A percentile compares a stretch with the other conserved stretches of the same genome.
Evolutionary conservation across 1,284 basidiomycete genomes (phyloP).

Genomic region (Taiwanofungus camphoratus): DNA sequence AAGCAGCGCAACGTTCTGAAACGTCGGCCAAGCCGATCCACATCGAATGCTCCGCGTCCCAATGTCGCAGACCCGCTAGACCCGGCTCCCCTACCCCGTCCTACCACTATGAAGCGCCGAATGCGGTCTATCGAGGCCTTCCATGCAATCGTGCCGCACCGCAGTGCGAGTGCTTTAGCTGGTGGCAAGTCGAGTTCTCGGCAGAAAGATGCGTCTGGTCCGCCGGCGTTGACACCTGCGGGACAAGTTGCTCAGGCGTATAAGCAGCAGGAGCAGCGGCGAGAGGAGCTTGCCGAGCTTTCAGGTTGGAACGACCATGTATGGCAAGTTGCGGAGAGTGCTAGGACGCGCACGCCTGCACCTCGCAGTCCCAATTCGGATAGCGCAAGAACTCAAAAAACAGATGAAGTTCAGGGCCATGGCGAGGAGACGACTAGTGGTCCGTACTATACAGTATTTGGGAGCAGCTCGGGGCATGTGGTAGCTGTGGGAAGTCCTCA

Average conservation of each 20-base stretch:
- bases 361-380: not conserved
- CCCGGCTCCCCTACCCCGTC: conserved; percentile 4
- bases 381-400: not conserved
- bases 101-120: conserved; percentile 4
- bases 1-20: conserved; percentile 42
- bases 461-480: conserved; percentile 37
- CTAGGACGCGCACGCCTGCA: not conserved
- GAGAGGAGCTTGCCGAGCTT: conserved; percentile 25
- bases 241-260: conserved; percentile 53
- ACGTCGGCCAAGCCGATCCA: conserved; percentile 26
- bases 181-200: conserved; percentile 6
- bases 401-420: conserved; percentile 2
- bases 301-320: conserved; percentile 19
- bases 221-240: conserved; percentile 46
- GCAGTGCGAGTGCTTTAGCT: not conserved
- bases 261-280: conserved; percentile 42
- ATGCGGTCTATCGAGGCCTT: conserved; percentile 6
- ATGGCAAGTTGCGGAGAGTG: not conserved
- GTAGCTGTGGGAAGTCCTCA: conserved; percentile 39
- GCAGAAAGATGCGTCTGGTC: conserved; percentile 5
- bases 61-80: conserved; percentile 5
- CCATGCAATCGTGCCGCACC: not conserved
- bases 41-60: not conserved
- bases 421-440: conserved; percentile 20
- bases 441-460: conserved; percentile 53